Evolutionary conservation across 257 asterid genomes (phyloP).

Genomic region (Dorcoceras hygrometricum): DNA sequence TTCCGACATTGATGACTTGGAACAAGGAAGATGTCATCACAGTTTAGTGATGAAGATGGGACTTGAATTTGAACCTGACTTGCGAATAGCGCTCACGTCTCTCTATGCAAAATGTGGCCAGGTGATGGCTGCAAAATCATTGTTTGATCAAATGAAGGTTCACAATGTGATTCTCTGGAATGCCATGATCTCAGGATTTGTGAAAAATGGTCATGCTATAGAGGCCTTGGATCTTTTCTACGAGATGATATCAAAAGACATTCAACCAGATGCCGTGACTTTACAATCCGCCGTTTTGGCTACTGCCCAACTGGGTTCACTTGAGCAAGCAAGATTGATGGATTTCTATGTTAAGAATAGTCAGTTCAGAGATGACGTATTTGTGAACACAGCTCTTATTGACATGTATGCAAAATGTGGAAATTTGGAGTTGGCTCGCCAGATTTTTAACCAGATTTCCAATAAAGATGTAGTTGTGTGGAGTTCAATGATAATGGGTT

Average conservation of each 20-base stretch:
- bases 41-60: slow-evolving; percentile 49
- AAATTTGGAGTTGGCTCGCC: slow-evolving; percentile 48
- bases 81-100: slow-evolving; percentile 49
- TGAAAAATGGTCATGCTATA: slow-evolving; percentile 48
- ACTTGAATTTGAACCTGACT: slow-evolving; percentile 47
- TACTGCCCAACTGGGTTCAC: slow-evolving; percentile 58
- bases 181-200: slow-evolving; percentile 65
- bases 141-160: slow-evolving; percentile 38
- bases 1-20: slow-evolving; percentile 49
- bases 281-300: slow-evolving; percentile 51
- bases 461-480: slow-evolving; percentile 52
- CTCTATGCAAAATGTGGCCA: slow-evolving; percentile 58
- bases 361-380: slow-evolving; percentile 31
- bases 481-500: slow-evolving; percentile 70
- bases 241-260: slow-evolving; percentile 38
- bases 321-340: slow-evolving; percentile 57
- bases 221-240: slow-evolving; percentile 55
- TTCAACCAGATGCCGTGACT: slow-evolving; percentile 48
- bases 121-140: slow-evolving; percentile 37
- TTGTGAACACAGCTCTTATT: slow-evolving; percentile 45
- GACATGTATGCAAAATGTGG: slow-evolving; percentile 76
- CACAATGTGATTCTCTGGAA: slow-evolving; percentile 52
- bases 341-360: slow-evolving; percentile 31
- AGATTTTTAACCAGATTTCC: slow-evolving; percentile 36
- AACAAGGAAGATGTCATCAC: slow-evolving; percentile 53